Conservation (phyloP, 2,329 filamentous ascomycete species). For the Fusarium protoensiforme region DNA sequence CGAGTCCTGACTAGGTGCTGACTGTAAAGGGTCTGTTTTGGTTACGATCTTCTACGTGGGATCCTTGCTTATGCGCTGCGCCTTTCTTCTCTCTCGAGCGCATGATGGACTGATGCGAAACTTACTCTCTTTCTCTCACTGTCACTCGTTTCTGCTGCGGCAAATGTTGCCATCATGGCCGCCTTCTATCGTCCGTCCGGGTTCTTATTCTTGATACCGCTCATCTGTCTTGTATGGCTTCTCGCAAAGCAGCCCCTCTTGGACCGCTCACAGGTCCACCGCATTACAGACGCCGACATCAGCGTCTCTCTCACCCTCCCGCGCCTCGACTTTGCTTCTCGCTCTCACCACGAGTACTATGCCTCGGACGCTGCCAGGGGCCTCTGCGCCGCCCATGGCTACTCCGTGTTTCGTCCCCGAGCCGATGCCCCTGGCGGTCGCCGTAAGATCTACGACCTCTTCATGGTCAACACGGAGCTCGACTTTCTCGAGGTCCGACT, state of each 20-base stretch:
- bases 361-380: constrained; percentile 42
- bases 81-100: background rate
- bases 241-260: constrained; percentile 33
- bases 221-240: constrained; percentile 25
- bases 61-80: background rate
- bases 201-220: constrained; percentile 12
- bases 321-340: constrained; percentile 38
- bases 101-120: background rate
- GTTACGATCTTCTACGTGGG: background rate
- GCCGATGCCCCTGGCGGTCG: constrained; percentile 31
- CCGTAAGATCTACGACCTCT: constrained; percentile 61
- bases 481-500: constrained; percentile 75
- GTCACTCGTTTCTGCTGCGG: background rate
- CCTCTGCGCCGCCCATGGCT: constrained; percentile 49
- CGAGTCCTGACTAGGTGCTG: background rate
- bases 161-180: constrained; percentile 11
- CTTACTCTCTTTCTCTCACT: background rate
- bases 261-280: constrained; percentile 19
- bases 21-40: background rate
- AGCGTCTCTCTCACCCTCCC: constrained; percentile 34
- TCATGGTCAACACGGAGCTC: constrained; percentile 71
- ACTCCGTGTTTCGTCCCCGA: constrained; percentile 43
- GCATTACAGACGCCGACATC: constrained; percentile 39
- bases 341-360: constrained; percentile 42
- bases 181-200: constrained; percentile 8